Base-by-base conservation (phyloP, 2,329 filamentous ascomycete genomes). In the Cladosporium sp. region DNA sequence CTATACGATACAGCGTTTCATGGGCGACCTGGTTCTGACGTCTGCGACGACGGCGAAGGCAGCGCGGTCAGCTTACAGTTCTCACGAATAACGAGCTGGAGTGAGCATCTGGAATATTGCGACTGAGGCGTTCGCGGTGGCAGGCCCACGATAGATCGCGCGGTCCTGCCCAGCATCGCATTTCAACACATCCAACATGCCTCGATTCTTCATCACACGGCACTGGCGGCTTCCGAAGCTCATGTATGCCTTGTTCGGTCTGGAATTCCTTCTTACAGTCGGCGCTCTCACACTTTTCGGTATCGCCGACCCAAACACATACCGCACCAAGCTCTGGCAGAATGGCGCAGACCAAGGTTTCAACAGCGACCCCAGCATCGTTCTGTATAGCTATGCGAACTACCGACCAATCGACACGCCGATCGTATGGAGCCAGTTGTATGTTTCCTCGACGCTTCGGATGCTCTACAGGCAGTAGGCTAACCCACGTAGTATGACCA, bases 371-470 rank as follows among this genome's bases (percentile, higher is more conserved):
- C 86, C 87, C 11, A 77, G 73, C 56, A 79, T 84, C 62, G 74
- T 88, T 14, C 69, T 89, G 33, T 90, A 87, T 68, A 84, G 84
- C 33, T 84, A 85, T 63, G 85, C 86, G 48, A 91, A 91, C 65
- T 79, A 88, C 65, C 70, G 75, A 50, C 77, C 83, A 0, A 71
- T 84, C 1, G 74, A 74, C 33, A 73, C 81, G 9, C 85, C 87
- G 1, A 72, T 90, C 50, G 79, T 90, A 11, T 92, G 87, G 87
- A 86, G 84, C 55, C 71, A 76, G 64, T 80, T 79, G 87, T 91
- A 69, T 73, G 86, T 80, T 38, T 31, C 31, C 35, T 38, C 7
- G 22, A 28, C 22, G 22, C 22, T 28, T 28, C 7, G 4, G 22
- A 28, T 7, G 22, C 22, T 28, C 22, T 28, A 28, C 22, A 28